These are phyloP conservation scores for Candida sp. DNA, from an alignment of 1,139 yeast genomes.

Conservation along the genomic window DNA sequence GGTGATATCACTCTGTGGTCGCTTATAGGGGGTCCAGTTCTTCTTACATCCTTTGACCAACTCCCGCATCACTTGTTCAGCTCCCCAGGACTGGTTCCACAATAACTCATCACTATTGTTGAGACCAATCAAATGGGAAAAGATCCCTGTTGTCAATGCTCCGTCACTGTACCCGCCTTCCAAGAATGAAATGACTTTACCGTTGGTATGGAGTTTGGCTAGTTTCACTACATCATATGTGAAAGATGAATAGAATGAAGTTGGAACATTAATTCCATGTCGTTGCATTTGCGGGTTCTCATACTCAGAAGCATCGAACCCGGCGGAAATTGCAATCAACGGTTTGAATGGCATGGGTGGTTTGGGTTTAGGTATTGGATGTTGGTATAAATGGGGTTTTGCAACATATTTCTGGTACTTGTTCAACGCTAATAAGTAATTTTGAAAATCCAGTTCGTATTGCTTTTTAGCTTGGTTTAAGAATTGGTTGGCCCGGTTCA, in stretches of 20 bases:
- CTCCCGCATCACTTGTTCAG: conserved; percentile 61
- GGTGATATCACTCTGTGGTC: conserved; percentile 42
- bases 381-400: conserved; percentile 27
- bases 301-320: conserved; percentile 86
- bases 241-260: conserved; percentile 71
- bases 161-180: conserved; percentile 92
- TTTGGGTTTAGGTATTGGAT: conserved; percentile 23
- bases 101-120: conserved; percentile 39
- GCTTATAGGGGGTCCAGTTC: conserved; percentile 59
- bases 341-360: conserved; percentile 64
- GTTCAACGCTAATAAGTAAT: conserved; percentile 23
- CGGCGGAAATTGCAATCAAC: conserved; percentile 73
- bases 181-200: conserved; percentile 65
- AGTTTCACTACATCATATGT: conserved; percentile 69
- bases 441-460: conserved; percentile 37
- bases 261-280: conserved; percentile 81
- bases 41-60: conserved; percentile 68
- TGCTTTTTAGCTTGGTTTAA: conserved; percentile 48
- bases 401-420: conserved; percentile 25
- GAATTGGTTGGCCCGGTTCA: conserved; percentile 69
- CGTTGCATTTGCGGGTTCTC: conserved; percentile 85
- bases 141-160: conserved; percentile 77
- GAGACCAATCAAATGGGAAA: conserved; percentile 72
- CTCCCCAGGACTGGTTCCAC: conserved; percentile 68
- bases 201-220: conserved; percentile 58